A percentile compares a stretch with the other conserved stretches of the same genome.
These are phyloP conservation scores for Gracilaria gracilis DNA, from an alignment of 23 red algal genomes.

Conservation along the genomic window DNA sequence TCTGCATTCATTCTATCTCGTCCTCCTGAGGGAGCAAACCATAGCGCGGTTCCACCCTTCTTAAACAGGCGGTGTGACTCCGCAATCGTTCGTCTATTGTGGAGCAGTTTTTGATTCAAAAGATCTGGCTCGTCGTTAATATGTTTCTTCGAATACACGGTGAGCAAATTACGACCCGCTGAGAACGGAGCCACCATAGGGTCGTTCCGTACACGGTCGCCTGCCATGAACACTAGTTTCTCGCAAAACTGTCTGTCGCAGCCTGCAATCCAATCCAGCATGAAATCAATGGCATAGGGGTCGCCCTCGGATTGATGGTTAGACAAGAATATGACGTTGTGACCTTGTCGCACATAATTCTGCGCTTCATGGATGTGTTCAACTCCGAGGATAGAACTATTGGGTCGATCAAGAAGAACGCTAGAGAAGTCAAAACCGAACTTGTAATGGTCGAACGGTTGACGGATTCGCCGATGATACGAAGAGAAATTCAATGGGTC, in stretches of 20 bases:
- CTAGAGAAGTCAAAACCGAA: slow-evolving; percentile 89
- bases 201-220: slow-evolving; percentile 97
- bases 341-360: slow-evolving; percentile 68
- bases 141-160: slow-evolving; percentile 99
- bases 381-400: slow-evolving; percentile 57
- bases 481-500: slow-evolving; percentile 71
- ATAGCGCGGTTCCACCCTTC: slow-evolving; percentile 85
- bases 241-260: slow-evolving; percentile 61
- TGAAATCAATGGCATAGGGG: slow-evolving; percentile 89
- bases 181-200: slow-evolving; percentile 91
- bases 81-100: slow-evolving; percentile 85
- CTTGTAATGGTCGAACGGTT: slow-evolving; percentile 90
- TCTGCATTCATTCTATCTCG: slow-evolving; percentile 78
- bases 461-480: slow-evolving; percentile 78
- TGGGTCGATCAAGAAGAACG: slow-evolving; percentile 68
- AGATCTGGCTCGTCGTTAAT: slow-evolving; percentile 93
- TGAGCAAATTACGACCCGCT: slow-evolving; percentile 90
- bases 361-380: slow-evolving; percentile 50
- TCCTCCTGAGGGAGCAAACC: slow-evolving; percentile 97
- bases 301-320: slow-evolving; percentile 99
- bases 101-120: slow-evolving; percentile 78
- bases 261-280: slow-evolving; percentile 77
- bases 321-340: slow-evolving; percentile 94
- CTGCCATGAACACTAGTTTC: slow-evolving; percentile 96
- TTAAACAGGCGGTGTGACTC: slow-evolving; percentile 74